These are phyloP conservation scores for Ciborinia camelliae DNA, from an alignment of 2,329 filamentous ascomycete genomes.

Conservation along the genomic window DNA sequence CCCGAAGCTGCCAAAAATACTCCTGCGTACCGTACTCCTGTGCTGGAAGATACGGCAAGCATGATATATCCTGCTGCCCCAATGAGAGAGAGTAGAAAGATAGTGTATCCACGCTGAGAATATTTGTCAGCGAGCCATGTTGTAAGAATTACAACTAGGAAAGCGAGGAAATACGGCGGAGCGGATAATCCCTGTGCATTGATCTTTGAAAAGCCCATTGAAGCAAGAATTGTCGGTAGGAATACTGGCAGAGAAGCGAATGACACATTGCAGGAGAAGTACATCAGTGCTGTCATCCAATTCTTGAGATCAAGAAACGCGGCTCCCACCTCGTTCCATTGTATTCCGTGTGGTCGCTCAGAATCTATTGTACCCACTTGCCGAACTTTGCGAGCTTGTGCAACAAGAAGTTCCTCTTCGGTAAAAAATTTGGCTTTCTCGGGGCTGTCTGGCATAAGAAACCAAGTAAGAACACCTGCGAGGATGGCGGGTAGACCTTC, in stretches of 20 bases:
- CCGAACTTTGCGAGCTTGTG: conserved; percentile 50
- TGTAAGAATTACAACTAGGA: conserved; percentile 57
- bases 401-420: conserved; percentile 48
- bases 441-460: conserved; percentile 51
- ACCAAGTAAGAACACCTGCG: conserved; percentile 53
- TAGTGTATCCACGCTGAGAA: conserved; percentile 60
- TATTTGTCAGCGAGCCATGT: conserved; percentile 65
- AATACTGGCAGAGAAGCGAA: conserved; percentile 64
- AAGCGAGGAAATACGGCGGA: conserved; percentile 66
- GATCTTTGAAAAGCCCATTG: conserved; percentile 66
- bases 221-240: conserved; percentile 58
- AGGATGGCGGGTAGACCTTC: conserved; percentile 60
- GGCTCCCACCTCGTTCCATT: conserved; percentile 45
- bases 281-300: conserved; percentile 44
- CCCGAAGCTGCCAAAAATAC: conserved; percentile 55
- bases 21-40: conserved; percentile 46
- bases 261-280: conserved; percentile 61
- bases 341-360: conserved; percentile 46
- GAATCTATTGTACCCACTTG: conserved; percentile 50
- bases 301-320: conserved; percentile 47
- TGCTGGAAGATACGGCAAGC: conserved; percentile 47
- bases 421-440: conserved; percentile 49
- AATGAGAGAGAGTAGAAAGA: conserved; percentile 53
- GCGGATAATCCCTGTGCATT: conserved; percentile 70
- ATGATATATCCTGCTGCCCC: conserved; percentile 64